A percentile compares a stretch with the other conserved stretches of the same genome.
phyloP scores from a whole-genome alignment of 1,284 basidiomycete genomes.

The Fereydounia khargensis region DNA sequence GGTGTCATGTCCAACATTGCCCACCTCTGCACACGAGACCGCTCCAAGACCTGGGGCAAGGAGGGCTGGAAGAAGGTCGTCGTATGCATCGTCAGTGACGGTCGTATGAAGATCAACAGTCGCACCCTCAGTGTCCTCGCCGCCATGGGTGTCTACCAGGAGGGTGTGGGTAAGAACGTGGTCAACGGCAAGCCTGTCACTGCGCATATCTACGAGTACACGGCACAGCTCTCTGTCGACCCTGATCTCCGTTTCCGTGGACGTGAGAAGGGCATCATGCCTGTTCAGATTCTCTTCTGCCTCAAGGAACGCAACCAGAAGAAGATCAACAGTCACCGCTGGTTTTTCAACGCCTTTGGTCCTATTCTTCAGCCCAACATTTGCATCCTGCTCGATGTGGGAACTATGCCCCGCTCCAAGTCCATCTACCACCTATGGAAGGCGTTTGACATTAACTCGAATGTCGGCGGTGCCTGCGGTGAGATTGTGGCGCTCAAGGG shows the following conservation, averaged over 20 bases:
- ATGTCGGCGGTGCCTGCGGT: slow-evolving; percentile 94
- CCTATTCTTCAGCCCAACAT: slow-evolving; percentile 69
- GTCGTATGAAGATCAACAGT: slow-evolving; percentile 85
- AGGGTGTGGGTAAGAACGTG: slow-evolving; percentile 84
- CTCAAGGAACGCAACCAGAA: slow-evolving; percentile 57
- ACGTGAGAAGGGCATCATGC: slow-evolving; percentile 70
- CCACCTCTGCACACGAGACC: slow-evolving; percentile 73
- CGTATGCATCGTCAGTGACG: slow-evolving; percentile 80
- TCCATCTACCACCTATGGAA: slow-evolving; percentile 93
- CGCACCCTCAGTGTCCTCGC: slow-evolving; percentile 88
- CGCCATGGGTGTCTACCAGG: slow-evolving; percentile 80
- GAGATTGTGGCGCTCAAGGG: slow-evolving; percentile 91
- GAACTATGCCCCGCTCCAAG: slow-evolving; percentile 70
- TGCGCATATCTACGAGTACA: slow-evolving; percentile 82
- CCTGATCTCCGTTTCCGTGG: slow-evolving; percentile 79
- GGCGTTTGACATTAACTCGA: slow-evolving; percentile 91
- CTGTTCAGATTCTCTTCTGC: slow-evolving; percentile 86
- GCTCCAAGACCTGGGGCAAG: slow-evolving; percentile 89
- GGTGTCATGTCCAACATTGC: slow-evolving; percentile 57
- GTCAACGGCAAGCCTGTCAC: slow-evolving; percentile 81
- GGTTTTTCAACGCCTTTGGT: slow-evolving; percentile 60
- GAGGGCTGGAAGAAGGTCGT: slow-evolving; percentile 88
- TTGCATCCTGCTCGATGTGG: slow-evolving; percentile 89
- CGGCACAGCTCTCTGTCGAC: slow-evolving; percentile 70
- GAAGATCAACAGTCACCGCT: slow-evolving; percentile 78